Evolutionary conservation across 805 yeast genomes (phyloP), one percentile per base, ranked within the genome.

Genomic region (Suhomyces emberorum): DNA sequence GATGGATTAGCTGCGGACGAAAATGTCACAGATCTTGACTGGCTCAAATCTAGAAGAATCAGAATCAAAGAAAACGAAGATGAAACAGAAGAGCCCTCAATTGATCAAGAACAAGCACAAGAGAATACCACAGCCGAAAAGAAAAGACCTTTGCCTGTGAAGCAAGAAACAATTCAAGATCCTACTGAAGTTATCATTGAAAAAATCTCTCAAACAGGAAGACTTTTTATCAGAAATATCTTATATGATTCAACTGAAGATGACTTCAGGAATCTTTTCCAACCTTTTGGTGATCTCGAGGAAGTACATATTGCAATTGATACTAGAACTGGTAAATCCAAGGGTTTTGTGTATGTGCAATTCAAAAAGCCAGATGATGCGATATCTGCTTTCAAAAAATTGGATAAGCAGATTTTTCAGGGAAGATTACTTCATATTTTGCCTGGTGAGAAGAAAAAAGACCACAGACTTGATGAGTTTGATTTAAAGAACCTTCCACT

Each of bases 281-380:
- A 70, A 4, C 55, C 67, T 3, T 93, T 64, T 55, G 98, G 98
- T 7, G 63, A 65, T 4, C 57, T 88, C 25, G 86, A 81, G 46
- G 98, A 93, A 62, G 95, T 88, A 1, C 98, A 93, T 59, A 70
- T 93, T 49, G 96, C 98, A 1, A 59, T 88, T 24, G 98, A 91
- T 54, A 82, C 95, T 3, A 77, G 93, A 63, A 86, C 95, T 0
- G 95, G 95, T 8, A 76, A 79, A 49, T 83, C 96, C 1, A 93
- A 93, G 61, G 98, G 98, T 0, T 87, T 88, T 59, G 96, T 93
- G 0, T 89, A 89, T 52, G 72, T 88, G 9, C 79, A 81, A 54
- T 93, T 83, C 54, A 63, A 59, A n/a, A 69, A 76, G 43, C 70
- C 82, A 7, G 73, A 74, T 7, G 81, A 82, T 54, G 98, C 98